Conservation (phyloP, 768 basidiomycete species). For the Hysterangium stoloniferum region DNA sequence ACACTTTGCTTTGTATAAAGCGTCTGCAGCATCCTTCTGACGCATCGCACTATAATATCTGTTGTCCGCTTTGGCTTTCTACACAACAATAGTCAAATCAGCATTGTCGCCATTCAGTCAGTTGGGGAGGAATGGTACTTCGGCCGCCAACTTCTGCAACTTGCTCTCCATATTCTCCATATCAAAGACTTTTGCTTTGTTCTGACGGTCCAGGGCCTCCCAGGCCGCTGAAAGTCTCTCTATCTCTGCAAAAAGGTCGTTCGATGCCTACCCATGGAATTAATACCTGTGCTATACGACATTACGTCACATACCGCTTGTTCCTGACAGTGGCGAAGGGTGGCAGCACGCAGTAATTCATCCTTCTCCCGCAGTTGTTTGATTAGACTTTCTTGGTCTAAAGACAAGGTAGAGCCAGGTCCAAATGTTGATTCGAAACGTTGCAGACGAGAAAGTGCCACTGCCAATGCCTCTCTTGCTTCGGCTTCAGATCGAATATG, state of each 20-base stretch:
- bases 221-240: slow-evolving; percentile 82
- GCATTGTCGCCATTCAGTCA: background rate
- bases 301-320: slow-evolving; percentile 41
- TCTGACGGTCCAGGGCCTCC: slow-evolving; percentile 74
- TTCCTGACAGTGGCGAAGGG: slow-evolving; percentile 56
- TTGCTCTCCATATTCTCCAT: slow-evolving; percentile 68
- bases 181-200: slow-evolving; percentile 80
- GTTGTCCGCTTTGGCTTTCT: slow-evolving; percentile 96
- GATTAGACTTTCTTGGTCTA: slow-evolving; percentile 45
- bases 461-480: slow-evolving; percentile 19
- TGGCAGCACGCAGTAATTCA: slow-evolving; percentile 52
- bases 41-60: slow-evolving; percentile 90
- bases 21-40: slow-evolving; percentile 75
- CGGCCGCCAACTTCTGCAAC: slow-evolving; percentile 52
- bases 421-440: slow-evolving; percentile 63
- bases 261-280: slow-evolving; percentile 46
- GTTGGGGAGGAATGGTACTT: slow-evolving; percentile 42
- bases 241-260: slow-evolving; percentile 74
- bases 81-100: slow-evolving; percentile 11
- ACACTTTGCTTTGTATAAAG: slow-evolving; percentile 58
- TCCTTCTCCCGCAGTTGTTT: slow-evolving; percentile 59
- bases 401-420: slow-evolving; percentile 36
- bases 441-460: slow-evolving; percentile 29
- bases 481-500: slow-evolving; percentile 27
- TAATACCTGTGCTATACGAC: background rate